Evolutionary conservation across 2,329 filamentous ascomycete genomes (phyloP), one percentile per base, ranked within the genome.

Genomic region (Aaosphaeria pasadenensis): DNA sequence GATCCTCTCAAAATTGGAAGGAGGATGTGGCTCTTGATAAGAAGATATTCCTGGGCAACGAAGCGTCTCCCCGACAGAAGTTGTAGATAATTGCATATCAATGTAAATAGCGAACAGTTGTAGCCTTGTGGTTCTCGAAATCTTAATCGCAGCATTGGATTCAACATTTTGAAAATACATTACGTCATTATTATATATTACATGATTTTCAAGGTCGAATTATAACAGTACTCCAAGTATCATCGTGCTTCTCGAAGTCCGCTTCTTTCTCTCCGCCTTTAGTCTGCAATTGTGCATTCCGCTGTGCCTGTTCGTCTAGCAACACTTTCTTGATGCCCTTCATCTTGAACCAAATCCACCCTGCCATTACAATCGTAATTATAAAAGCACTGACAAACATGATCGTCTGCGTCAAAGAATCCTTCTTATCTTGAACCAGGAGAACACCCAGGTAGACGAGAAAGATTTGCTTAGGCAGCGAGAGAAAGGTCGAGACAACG

Each of bases 291-390:
- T 24, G 17, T 24, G 17, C 17, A 24, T 24, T 24, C 17, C 17
- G 2, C 17, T 24, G 17, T n/a, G 56, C 58, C 48, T 68, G 65
- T 55, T 68, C 66, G 11, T 67, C 66, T 4, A 67, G 39, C 17
- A 69, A 40, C 7, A 62, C 40, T 39, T 60, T 60, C 56, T 69
- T 69, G 33, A 69, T 57, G 17, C 52, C 59, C 28, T 54, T 49
- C 66, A 69, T 67, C 54, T 66, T 67, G 30, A 59, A 48, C 53
- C 59, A 69, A n/a, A 67, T 67, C 61, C 63, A 69, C 4, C 55
- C 52, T 4, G 59, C 64, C 53, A 69, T 57, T 5, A 51, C 53
- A 31, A 67, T 44, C 1, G 64, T 69, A 33, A 67, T 24, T 30
- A 64, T 24, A 31, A 62, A 61, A 5, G 67, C 56, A 29, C 48